phyloP scores from a whole-genome alignment of 768 basidiomycete species.

The Serendipita sp. region DNA sequence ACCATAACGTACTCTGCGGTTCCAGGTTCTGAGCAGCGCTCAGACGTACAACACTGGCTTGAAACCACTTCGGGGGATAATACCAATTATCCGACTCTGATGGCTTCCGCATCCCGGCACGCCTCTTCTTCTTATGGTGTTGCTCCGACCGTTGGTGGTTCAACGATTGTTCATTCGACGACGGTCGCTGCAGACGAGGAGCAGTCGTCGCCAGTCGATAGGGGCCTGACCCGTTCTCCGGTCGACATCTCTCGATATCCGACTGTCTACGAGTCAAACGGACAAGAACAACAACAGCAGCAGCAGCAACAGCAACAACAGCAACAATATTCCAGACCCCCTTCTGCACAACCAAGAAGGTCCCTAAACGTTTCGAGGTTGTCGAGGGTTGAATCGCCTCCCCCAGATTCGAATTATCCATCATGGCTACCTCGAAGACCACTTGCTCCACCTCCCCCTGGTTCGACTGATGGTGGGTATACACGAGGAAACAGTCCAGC shows the following conservation, averaged over 20 bases:
- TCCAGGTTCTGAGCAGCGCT: not conserved
- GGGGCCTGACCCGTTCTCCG: slow-evolving; percentile 13
- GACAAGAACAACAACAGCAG: slow-evolving; percentile 25
- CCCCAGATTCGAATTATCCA: slow-evolving; percentile 32
- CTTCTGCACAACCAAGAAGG: not conserved
- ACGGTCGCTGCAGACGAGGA: slow-evolving; percentile 12
- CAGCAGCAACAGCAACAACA: not conserved
- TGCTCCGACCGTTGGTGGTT: not conserved
- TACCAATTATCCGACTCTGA: not conserved
- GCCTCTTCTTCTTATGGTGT: not conserved
- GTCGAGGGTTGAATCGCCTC: not conserved
- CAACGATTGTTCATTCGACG: not conserved
- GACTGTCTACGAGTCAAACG: slow-evolving; percentile 27
- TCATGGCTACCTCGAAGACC: slow-evolving; percentile 74
- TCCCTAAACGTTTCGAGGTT: not conserved
- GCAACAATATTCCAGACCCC: not conserved
- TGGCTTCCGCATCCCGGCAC: not conserved
- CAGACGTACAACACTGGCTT: not conserved
- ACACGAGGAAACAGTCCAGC: slow-evolving; percentile 9
- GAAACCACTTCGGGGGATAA: too few relatives aligned
- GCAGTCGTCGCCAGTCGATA: slow-evolving; percentile 12
- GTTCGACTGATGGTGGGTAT: slow-evolving; percentile 6
- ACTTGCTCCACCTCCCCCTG: slow-evolving; percentile 59
- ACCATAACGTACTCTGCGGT: not conserved
- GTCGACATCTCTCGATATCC: not conserved